Base-by-base conservation (phyloP, 352 stramenopile genomes). In the Pythium scleroteichum region DNA sequence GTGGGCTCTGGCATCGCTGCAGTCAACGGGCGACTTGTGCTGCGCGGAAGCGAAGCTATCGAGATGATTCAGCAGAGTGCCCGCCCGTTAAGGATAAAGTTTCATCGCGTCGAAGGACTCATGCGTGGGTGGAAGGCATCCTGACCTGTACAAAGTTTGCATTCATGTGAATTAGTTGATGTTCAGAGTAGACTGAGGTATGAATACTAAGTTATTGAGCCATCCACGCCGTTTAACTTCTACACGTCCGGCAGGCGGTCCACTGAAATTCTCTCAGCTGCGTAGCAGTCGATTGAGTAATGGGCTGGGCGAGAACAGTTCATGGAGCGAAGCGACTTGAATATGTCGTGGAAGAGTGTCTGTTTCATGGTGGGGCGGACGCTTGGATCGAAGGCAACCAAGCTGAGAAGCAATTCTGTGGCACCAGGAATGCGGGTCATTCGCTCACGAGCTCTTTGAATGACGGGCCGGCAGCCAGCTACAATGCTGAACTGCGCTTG, bases 91-190 rank as follows among this genome's bases (percentile, higher is more conserved):
- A 61, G 74, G 50, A 72, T 93, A 54, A 87, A 70, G 23, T 73
- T 93, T 45, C 82, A 87, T 65, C 84, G 82, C 14, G 80, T 92
- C n/a, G 80, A 92, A 69, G 80, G 80, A 0, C 71, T 92, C 17
- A 92, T 90, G 80, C 73, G 79, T 47, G 82, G 74, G 6, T 90
- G 82, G 82, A 80, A 56, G 27, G 38, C 47, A 9, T 62, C 51
- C 16, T 62, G 46, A 59, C 27, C 27, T 4, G 4, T 35, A 35
- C 29, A 35, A 35, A 35, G 29, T 10, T 35, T 35, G 29, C 5
- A 35, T 35, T 35, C 5, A 35, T 35, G 29, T 35, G 29, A 35
- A 35, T 5, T 35, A 35, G 29, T 10, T 35, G 29, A 10, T 35
- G 29, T 35, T 10, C 29, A 35, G 29, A 35, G 10, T 35, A 35